These are phyloP conservation scores for Thymus quinquecostatus DNA, from an alignment of 257 asterid species.

Conservation along the genomic window DNA sequence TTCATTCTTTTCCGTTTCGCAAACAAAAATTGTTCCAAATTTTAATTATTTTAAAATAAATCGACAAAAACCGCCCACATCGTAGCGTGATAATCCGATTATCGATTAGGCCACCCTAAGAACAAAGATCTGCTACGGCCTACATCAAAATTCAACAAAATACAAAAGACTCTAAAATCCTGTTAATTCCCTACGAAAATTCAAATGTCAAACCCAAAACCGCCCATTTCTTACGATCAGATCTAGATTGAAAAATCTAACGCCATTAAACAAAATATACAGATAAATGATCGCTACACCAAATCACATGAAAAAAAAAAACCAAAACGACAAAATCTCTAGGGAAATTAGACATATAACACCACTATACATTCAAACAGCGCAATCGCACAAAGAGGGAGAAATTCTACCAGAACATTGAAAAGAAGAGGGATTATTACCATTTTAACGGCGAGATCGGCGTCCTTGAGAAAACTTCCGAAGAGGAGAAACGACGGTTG, in stretches of 20 bases:
- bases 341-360: background rate
- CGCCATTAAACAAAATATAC: background rate
- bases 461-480: slow-evolving; percentile 1
- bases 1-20: background rate
- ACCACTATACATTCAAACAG: slow-evolving; percentile 3
- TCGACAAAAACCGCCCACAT: background rate
- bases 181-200: background rate
- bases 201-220: background rate
- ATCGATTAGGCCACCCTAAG: background rate
- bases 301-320: background rate
- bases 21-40: background rate
- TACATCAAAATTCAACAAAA: background rate
- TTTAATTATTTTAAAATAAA: background rate
- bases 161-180: background rate
- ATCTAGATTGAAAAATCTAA: slow-evolving; percentile 12
- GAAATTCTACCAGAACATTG: background rate
- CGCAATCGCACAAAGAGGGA: background rate
- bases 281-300: background rate
- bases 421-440: slow-evolving; percentile 29
- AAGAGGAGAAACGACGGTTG: slow-evolving; percentile 34
- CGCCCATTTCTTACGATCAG: background rate
- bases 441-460: slow-evolving; percentile 49
- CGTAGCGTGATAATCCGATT: background rate
- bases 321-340: background rate
- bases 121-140: background rate